Evolutionary conservation across 164 flowering plant species (phyloP), one percentile per base, ranked within the genome.

Genomic region (Vitis amurensis): DNA sequence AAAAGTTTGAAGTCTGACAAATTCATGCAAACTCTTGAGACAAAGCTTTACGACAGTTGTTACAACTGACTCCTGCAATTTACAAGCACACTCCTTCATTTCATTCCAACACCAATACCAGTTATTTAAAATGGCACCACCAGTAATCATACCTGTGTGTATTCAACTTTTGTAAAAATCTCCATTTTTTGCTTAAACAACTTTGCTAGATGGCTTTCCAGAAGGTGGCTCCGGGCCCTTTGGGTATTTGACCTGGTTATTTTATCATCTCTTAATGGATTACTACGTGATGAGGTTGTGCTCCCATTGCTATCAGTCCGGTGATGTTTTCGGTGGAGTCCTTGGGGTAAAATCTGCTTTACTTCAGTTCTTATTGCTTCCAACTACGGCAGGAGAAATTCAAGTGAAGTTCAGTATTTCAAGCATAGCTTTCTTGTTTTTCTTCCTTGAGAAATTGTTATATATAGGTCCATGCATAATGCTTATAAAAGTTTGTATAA

Each of bases 141-240:
- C 14, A 47, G 51, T 31, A 50, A 4, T 50, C 13, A 9, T 80
- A 96, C 99, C 97, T 92, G 98, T 57, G 97, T 93, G 71, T 72
- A 80, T 71, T 96, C 99, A 48, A 91, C 81, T 89, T 92, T 96
- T 48, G 99, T 93, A 75, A 93, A 93, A 58, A 96, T 96, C 73
- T 96, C 97, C 86, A 93, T 86, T 74, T 93, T 96, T 82, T 93
- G 97, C 86, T 92, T 93, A 64, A 96, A 96, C 72, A 96, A 74
- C 77, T 92, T 93, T 3, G 99, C 99, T 11, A 96, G 89, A 82
- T 96, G 99, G 60, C 89, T 89, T 80, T 96, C 99, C 61, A 96
- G 81, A 77, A 96, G 93, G 79, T 96, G 99, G 83, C 97, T 96
- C 79, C 98, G 78, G 48, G 85, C 97, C 73, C 84, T 90, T 59